Conservation (phyloP, 306 rosid genomes). For the Parietaria judaica region DNA sequence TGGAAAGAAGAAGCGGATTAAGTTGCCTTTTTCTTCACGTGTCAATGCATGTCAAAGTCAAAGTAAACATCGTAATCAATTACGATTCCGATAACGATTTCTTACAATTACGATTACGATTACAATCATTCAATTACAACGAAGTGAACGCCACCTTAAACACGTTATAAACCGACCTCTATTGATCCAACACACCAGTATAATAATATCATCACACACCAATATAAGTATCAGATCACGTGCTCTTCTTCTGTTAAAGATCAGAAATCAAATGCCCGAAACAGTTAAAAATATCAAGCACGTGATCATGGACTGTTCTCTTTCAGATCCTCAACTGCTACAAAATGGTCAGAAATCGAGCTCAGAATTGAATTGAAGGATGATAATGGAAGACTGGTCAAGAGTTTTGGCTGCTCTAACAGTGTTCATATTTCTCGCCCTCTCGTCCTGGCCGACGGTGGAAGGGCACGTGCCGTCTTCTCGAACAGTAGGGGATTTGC, state of each 20-base stretch:
- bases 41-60: too few species aligned
- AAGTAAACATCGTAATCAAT: too few species aligned
- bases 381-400: constrained; percentile 42
- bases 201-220: constrained; percentile 10
- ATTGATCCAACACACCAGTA: constrained; percentile 23
- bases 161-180: constrained; percentile 15
- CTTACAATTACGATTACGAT: too few species aligned
- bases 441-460: constrained; percentile 20
- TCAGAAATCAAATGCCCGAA: background rate
- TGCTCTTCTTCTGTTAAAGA: constrained; percentile 18
- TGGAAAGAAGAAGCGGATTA: too few species aligned
- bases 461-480: constrained; percentile 13
- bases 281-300: constrained; percentile 39
- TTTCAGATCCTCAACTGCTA: too few species aligned
- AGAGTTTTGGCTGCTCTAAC: constrained; percentile 41
- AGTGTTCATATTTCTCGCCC: constrained; percentile 33
- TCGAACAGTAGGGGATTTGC: constrained; percentile 27
- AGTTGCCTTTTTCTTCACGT: too few species aligned
- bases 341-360: background rate
- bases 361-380: constrained; percentile 10
- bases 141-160: too few species aligned
- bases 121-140: too few species aligned
- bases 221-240: constrained; percentile 33
- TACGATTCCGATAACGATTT: too few species aligned
- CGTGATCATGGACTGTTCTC: constrained; percentile 42